These are phyloP conservation scores for Chenopodium berlandieri DNA, from an alignment of 148 eudicot species.

Conservation along the genomic window DNA sequence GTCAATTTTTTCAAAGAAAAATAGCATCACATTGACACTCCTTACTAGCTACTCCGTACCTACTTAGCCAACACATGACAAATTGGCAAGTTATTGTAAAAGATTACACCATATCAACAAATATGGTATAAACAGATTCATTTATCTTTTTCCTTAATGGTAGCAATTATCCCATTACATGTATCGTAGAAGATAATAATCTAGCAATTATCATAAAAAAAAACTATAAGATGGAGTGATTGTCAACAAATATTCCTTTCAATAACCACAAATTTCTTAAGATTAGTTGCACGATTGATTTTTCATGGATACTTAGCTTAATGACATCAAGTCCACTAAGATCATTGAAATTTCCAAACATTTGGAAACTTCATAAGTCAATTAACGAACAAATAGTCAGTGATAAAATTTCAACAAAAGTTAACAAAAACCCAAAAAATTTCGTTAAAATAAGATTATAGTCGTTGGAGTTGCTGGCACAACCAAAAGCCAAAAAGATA, in stretches of 20 bases:
- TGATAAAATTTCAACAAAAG: background rate
- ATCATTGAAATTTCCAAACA: background rate
- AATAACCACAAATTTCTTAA: background rate
- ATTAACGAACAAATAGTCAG: background rate
- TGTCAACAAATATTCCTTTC: background rate
- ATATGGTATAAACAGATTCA: too few species aligned
- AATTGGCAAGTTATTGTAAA: too few species aligned
- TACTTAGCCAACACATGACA: too few species aligned
- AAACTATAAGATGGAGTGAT: background rate
- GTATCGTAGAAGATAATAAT: too few species aligned
- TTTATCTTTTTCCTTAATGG: too few species aligned
- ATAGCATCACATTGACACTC: too few species aligned
- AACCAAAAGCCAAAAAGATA: background rate
- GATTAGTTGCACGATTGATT: slow-evolving; percentile 1
- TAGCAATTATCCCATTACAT: too few species aligned
- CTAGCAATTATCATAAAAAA: too few species aligned
- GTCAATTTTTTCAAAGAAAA: too few species aligned
- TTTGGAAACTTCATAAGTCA: background rate
- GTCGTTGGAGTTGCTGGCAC: slow-evolving; percentile 7
- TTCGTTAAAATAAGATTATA: background rate
- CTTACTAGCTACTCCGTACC: too few species aligned
- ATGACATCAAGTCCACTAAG: background rate
- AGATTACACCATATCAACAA: too few species aligned
- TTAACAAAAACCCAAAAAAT: background rate
- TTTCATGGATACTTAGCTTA: background rate